Evolutionary conservation across 495 filamentous ascomycete genomes (phyloP).

Genomic region (Aspergillus egyptiacus): DNA sequence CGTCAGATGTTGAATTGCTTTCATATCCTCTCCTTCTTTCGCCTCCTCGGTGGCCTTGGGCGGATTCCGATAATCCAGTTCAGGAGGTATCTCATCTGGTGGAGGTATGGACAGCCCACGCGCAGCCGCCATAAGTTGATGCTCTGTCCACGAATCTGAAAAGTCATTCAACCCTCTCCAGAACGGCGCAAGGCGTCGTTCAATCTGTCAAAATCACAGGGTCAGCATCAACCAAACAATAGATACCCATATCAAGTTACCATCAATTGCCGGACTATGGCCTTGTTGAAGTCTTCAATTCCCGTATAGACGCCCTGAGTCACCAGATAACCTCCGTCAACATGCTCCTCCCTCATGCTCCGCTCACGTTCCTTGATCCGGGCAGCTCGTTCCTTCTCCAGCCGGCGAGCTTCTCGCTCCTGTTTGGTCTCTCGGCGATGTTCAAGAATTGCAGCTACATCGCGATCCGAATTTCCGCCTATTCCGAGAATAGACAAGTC

Average conservation of each 20-base stretch:
- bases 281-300: slow-evolving; percentile 88
- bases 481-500: slow-evolving; percentile 54
- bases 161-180: slow-evolving; percentile 92
- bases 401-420: slow-evolving; percentile 77
- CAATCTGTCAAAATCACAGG: slow-evolving; percentile 54
- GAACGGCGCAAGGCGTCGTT: slow-evolving; percentile 87
- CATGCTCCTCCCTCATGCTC: slow-evolving; percentile 87
- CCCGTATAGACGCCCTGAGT: slow-evolving; percentile 92
- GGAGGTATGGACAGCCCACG: slow-evolving; percentile 78
- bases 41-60: slow-evolving; percentile 38
- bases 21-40: slow-evolving; percentile 32
- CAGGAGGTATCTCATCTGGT: slow-evolving; percentile 71
- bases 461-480: slow-evolving; percentile 37
- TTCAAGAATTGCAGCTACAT: slow-evolving; percentile 36
- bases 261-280: slow-evolving; percentile 85
- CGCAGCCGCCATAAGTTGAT: slow-evolving; percentile 87
- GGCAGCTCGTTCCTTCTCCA: slow-evolving; percentile 71
- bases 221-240: slow-evolving; percentile 14
- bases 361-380: slow-evolving; percentile 79
- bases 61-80: slow-evolving; percentile 48
- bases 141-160: slow-evolving; percentile 82
- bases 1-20: slow-evolving; percentile 59
- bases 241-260: slow-evolving; percentile 40
- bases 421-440: slow-evolving; percentile 80
- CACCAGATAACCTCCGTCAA: slow-evolving; percentile 92